Conservation (phyloP, 2,329 filamentous ascomycete genomes). For the Purpureocillium takamizusanense region DNA sequence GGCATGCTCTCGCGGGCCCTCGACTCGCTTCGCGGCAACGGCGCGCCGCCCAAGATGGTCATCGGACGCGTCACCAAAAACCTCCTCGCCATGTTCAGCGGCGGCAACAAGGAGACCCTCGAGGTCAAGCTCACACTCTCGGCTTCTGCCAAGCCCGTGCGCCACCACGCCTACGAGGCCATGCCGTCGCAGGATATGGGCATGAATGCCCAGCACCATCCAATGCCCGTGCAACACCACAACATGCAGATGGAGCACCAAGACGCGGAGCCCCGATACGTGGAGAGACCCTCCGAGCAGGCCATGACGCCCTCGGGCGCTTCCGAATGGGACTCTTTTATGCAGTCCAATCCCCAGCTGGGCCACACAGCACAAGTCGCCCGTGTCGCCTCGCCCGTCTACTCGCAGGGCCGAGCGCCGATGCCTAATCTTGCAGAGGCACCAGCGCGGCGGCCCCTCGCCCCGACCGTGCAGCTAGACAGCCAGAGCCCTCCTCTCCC, state of each 20-base stretch:
- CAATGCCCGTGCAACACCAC: slow-evolving; percentile 1
- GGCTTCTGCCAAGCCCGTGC: slow-evolving; percentile 51
- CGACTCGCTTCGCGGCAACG: slow-evolving; percentile 26
- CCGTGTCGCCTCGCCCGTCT: slow-evolving; percentile 26
- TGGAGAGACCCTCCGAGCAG: slow-evolving; percentile 18
- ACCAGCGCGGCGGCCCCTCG: neutral
- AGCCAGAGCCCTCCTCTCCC: slow-evolving; percentile 18
- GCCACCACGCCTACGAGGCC: slow-evolving; percentile 13
- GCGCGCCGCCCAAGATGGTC: slow-evolving; percentile 58
- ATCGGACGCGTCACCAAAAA: slow-evolving; percentile 89
- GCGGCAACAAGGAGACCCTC: slow-evolving; percentile 75
- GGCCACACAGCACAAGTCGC: slow-evolving; percentile 23
- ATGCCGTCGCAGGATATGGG: too few species aligned
- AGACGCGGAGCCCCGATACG: slow-evolving; percentile 7
- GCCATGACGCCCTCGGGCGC: slow-evolving; percentile 48
- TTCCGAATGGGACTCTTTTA: slow-evolving; percentile 69
- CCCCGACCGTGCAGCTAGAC: slow-evolving; percentile 7
- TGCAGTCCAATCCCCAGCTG: slow-evolving; percentile 59
- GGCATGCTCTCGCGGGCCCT: slow-evolving; percentile 87
- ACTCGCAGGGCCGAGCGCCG: slow-evolving; percentile 18
- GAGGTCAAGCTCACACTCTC: slow-evolving; percentile 88
- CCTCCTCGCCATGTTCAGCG: slow-evolving; percentile 72
- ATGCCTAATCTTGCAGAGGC: neutral
- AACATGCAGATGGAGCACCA: slow-evolving; percentile 5
- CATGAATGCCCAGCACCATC: too few species aligned